phyloP scores from a whole-genome alignment of 768 basidiomycete genomes.

The Mycena venus region DNA sequence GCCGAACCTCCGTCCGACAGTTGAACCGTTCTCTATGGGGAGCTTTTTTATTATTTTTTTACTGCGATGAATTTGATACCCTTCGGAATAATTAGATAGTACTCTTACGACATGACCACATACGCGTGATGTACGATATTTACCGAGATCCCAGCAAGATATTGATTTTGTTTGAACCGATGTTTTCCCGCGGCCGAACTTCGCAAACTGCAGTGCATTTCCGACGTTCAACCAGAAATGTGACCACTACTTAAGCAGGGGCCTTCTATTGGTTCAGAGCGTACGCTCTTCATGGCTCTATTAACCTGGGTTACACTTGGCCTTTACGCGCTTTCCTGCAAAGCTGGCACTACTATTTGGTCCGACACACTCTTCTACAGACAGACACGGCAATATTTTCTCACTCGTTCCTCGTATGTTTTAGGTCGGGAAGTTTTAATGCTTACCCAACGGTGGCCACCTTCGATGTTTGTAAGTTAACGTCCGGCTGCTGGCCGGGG shows the following conservation, averaged over 20 bases:
- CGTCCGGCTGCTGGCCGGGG: not conserved
- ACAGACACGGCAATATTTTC: not conserved
- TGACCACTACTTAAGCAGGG: conserved; percentile 1
- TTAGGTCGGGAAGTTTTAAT: conserved; percentile 62
- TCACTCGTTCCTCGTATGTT: not conserved
- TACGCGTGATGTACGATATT: conserved; percentile 41
- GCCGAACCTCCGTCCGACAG: too few relatives aligned
- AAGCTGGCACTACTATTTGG: conserved; percentile 69
- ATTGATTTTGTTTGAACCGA: conserved; percentile 39
- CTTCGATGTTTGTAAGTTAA: conserved; percentile 65
- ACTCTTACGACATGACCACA: conserved; percentile 35
- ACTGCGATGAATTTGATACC: conserved; percentile 49
- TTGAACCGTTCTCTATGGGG: too few relatives aligned
- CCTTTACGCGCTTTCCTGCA: conserved; percentile 48
- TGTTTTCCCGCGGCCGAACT: conserved; percentile 47
- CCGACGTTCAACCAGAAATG: conserved; percentile 46
- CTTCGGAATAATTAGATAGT: conserved; percentile 53
- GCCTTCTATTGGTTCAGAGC: not conserved
- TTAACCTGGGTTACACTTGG: conserved; percentile 50
- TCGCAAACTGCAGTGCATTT: conserved; percentile 43
- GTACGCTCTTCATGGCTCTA: conserved; percentile 39
- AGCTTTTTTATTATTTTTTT: conserved; percentile 40
- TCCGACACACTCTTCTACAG: conserved; percentile 16
- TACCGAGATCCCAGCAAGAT: conserved; percentile 36
- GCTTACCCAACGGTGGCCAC: conserved; percentile 56